Base-by-base conservation (phyloP, 371 early-diverging fungal species). In the Mucor circinelloides region DNA sequence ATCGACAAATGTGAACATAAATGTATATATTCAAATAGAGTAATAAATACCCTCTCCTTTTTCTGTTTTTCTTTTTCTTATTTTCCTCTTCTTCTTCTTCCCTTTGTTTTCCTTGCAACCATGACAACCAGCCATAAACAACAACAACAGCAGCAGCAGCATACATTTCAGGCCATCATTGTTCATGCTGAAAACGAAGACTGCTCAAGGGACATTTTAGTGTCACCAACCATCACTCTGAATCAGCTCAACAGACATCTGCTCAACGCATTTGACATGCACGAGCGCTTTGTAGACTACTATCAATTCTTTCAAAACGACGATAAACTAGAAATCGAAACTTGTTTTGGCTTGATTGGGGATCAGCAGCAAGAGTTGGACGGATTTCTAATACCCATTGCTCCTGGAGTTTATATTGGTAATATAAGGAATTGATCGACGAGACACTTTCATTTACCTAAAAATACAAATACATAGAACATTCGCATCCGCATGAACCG, bases 401-500 rank as follows among this genome's bases (percentile, higher is more conserved):
- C 64, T 27, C 64, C 64, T 15, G 64, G 64, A 38, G 57, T 64
- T 13, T 64, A 64, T 57, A 64, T 64, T 64, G 64, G 64, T 64
- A 64, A 19, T 1, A 7, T 25, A 12, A 44, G 30, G 13, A 34
- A 34, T 19, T 30, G 56, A 56, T 40, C 57, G 32, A 40, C 42
- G 30, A 21, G 21, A 23, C 25, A 25, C 21, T 50, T 50, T 50
- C 25, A 27, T 50, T 50, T 57, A 17, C 1, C 15, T 38, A 54
- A 42, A 38, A 27, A 32, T 12, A 42, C 28, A 56, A n/a, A 30
- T 15, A 28, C 10, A 61, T 55, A 64, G 64, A 64, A 21, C 64
- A 64, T 21, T 54, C 64, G n/a, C 64, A 64, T 56, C 64, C 64
- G 44, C 64, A 64, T 57, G 64, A 55, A 44, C 64, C 64, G n/a